Conservation (phyloP, 78 protist genomes). For the Fonticula alba region DNA sequence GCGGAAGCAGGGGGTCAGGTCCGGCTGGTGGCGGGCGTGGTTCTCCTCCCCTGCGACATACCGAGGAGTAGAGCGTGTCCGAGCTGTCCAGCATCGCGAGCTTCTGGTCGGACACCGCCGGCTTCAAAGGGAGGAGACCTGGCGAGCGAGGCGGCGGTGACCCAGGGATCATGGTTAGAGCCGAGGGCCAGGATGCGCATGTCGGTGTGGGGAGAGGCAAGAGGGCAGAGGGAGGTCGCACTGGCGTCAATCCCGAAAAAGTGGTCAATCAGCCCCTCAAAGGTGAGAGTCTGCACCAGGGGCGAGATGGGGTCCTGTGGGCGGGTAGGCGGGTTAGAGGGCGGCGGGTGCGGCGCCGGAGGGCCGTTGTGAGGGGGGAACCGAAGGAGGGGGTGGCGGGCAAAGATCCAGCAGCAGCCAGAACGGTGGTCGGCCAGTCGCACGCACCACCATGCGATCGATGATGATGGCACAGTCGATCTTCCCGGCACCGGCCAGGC, state of each 20-base stretch:
- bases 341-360: no score
- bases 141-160: no score
- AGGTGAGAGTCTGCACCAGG: constrained; percentile 62
- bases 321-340: no score
- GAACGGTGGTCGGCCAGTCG: constrained; percentile 7
- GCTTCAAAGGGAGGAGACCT: neutral
- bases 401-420: neutral
- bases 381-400: no score
- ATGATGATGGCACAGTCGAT: no score
- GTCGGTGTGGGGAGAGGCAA: neutral
- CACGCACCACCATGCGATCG: constrained; percentile 38
- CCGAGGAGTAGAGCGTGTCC: no score
- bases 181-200: no score
- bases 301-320: constrained; percentile 41
- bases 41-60: no score
- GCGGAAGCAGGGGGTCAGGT: no score
- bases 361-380: no score
- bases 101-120: constrained; percentile 11
- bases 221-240: neutral
- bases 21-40: constrained; percentile 1
- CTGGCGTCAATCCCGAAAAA: constrained; percentile 32
- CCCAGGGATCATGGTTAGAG: no score
- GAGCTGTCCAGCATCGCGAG: neutral
- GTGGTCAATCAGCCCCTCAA: constrained; percentile 86
- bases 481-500: no score